Base-by-base conservation (phyloP, 2,329 filamentous ascomycete species). In the Talaromyces sp. region DNA sequence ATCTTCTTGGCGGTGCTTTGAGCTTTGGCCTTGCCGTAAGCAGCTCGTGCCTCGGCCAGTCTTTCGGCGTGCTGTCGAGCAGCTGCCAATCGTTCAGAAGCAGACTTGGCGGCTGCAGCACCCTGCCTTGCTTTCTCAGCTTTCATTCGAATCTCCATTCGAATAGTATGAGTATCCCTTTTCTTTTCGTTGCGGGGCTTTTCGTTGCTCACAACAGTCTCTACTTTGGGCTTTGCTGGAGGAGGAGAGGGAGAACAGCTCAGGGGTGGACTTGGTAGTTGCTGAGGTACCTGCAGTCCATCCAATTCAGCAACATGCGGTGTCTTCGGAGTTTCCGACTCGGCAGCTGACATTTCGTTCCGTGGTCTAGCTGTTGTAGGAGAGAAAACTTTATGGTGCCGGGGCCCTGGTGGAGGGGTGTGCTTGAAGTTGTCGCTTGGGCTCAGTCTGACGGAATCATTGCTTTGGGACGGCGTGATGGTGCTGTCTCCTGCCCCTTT, bases 231-330 rank as follows among this genome's bases (percentile, higher is more conserved):
- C 67, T 43, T 40, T 19, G 27, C 4, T 6, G 61, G 36, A 22
- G 65, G 43, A 47, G 65, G 58, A 5, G 65, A 67, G 10, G 61
- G 62, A 1, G 58, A 61, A 49, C 34, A 29, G 36, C 65, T 67
- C 7, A 61, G 43, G 0, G 65, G 63, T 10, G 62, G 61, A 29
- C 65, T 65, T 2, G 65, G 61, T n/a, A 65, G 34, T 22, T 65
- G 65, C 10, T 67, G 71, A 19, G 69, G 64, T 4, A 78, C 70
- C 64, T 78, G 76, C 29, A 72, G 68, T 8, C 76, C 75, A 54
- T 78, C 76, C 34, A 78, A 64, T 60, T 78, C 76, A 3, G 76
- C 76, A 19, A 77, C 73, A 65, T 75, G 74, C 5, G 71, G 53
- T 7, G 72, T 68, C 61, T 67, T 69, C 25, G 71, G 56, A 1